Evolutionary conservation across 768 basidiomycete genomes (phyloP).

Genomic region (Rhizopogon salebrosus): DNA sequence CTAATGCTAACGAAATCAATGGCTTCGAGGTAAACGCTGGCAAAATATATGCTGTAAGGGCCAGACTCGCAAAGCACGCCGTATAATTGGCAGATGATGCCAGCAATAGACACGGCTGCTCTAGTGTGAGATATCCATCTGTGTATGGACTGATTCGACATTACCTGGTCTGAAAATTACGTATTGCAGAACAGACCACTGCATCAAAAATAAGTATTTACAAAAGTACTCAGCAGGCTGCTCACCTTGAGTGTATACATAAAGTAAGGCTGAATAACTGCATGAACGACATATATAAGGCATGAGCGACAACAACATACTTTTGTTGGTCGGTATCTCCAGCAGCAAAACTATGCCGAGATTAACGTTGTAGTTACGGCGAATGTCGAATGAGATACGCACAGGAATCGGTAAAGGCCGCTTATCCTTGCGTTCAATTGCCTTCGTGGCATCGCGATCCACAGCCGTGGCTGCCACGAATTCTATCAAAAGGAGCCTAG

Average conservation of each 20-base stretch:
- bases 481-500: slow-evolving; percentile 75
- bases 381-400: slow-evolving; percentile 22
- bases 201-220: not conserved
- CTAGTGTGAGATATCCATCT: not conserved
- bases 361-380: not conserved
- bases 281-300: not conserved
- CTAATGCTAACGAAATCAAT: slow-evolving; percentile 82
- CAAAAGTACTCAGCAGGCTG: not conserved
- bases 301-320: slow-evolving; percentile 23
- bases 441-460: slow-evolving; percentile 58
- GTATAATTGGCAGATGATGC: slow-evolving; percentile 70
- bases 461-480: slow-evolving; percentile 70
- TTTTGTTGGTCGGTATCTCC: slow-evolving; percentile 79
- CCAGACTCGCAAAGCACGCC: slow-evolving; percentile 66
- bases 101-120: slow-evolving; percentile 49
- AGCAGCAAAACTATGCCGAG: slow-evolving; percentile 63
- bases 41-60: slow-evolving; percentile 55
- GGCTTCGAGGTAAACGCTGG: slow-evolving; percentile 63
- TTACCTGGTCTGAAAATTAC: slow-evolving; percentile 62
- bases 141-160: not conserved
- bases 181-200: slow-evolving; percentile 91
- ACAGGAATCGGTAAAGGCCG: slow-evolving; percentile 63
- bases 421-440: slow-evolving; percentile 79
- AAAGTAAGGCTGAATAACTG: slow-evolving; percentile 61
- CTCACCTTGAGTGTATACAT: slow-evolving; percentile 81